These are phyloP conservation scores for Corymbia calophylla DNA, from an alignment of 441 rosid species.

Conservation along the genomic window DNA sequence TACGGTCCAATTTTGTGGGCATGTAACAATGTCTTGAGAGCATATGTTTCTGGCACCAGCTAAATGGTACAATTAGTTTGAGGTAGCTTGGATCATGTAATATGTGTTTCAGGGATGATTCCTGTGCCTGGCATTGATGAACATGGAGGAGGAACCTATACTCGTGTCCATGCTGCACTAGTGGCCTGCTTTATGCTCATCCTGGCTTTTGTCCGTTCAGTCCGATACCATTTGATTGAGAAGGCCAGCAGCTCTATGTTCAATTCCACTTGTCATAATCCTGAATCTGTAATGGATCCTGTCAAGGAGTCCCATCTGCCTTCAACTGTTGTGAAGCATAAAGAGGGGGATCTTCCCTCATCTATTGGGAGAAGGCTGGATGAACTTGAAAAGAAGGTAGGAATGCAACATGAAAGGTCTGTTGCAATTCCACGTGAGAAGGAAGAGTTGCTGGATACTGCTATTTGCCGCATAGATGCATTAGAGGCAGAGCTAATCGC, in stretches of 20 bases:
- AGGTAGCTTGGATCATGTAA: not conserved
- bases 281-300: not conserved
- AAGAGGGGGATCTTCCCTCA: not conserved
- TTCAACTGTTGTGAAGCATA: not conserved
- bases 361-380: constrained; percentile 1
- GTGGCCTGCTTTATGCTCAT: not conserved
- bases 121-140: not conserved
- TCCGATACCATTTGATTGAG: not conserved
- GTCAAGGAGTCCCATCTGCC: not conserved
- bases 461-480: constrained; percentile 8
- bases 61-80: not conserved
- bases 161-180: not conserved
- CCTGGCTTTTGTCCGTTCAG: not conserved
- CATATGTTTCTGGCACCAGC: not conserved
- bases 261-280: not conserved
- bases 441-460: constrained; percentile 5
- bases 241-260: not conserved
- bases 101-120: not conserved
- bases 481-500: constrained; percentile 9
- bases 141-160: not conserved
- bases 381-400: constrained; percentile 8
- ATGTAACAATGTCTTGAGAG: not conserved
- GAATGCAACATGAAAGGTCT: not conserved
- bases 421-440: not conserved
- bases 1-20: not conserved